Evolutionary conservation across 164 flowering plant species (phyloP), one percentile per base, ranked within the genome.

Genomic region (Vitis riparia): DNA sequence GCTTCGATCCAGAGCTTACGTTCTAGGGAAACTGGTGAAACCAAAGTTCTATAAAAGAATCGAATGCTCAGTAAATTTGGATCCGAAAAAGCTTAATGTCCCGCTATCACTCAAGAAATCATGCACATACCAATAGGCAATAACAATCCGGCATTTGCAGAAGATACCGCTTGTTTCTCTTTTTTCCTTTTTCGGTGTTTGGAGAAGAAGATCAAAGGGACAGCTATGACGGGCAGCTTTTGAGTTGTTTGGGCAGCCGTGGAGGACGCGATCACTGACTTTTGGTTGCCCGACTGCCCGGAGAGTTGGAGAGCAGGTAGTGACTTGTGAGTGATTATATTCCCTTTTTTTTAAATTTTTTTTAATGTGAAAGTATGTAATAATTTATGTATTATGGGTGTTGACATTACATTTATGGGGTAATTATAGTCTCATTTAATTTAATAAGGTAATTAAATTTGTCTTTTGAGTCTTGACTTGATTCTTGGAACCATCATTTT

Each of bases 1-100:
- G 65, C 81, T 92, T 49, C 75, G 88, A 73, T 86, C 98, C 3
- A 81, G 84, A 72, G 98, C 86, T 19, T 83, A 91, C 61, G 98
- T 94, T 17, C 55, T 94, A 76, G 98, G 98, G 0, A 83, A 85
- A 69, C 50, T 94, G 72, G 98, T 94, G 16, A 91, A 90, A 69
- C 92, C 97, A 0, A 91, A 86, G 68, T 94, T 92, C 85, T 66
- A 83, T 75, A 88, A 78, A 76, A 77, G 32, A 61, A 78, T 94
- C 8, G 80, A 75, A 5, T 92, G 97, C 65, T 63, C 81, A 0
- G 66, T 91, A 0, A 70, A 63, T n/a, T 74, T 80, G 5, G 89
- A 91, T 71, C 81, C 83, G 5, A 81, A 80, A 65, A 86, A 86
- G 66, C 72, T 84, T 47, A 87, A 84, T 65, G 71, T 60, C 9